These are phyloP conservation scores for Lactarius pseudohatsudake DNA, from an alignment of 768 basidiomycete species.

Conservation along the genomic window DNA sequence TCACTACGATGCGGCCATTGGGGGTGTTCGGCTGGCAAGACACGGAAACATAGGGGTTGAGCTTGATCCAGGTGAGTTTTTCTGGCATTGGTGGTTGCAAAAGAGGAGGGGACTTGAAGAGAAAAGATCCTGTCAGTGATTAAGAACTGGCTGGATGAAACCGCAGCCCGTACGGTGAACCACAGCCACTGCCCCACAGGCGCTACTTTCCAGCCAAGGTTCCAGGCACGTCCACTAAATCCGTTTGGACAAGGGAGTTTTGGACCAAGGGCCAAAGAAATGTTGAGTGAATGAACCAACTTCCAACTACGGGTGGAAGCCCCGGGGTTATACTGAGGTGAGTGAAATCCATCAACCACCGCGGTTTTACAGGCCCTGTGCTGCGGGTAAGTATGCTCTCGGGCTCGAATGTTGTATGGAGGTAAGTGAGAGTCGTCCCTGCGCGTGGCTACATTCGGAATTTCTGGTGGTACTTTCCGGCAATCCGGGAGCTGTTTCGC, in stretches of 20 bases:
- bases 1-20: constrained; percentile 17
- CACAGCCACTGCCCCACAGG: constrained; percentile 1
- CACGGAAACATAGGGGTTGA: constrained; percentile 28
- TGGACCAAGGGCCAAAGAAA: background rate
- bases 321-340: background rate
- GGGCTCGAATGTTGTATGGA: background rate
- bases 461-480: background rate
- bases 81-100: constrained; percentile 7
- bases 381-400: background rate
- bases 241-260: background rate
- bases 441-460: background rate
- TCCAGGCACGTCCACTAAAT: background rate
- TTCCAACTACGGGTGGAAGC: background rate
- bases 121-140: background rate
- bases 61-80: constrained; percentile 21
- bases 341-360: background rate
- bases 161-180: background rate
- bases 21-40: constrained; percentile 13
- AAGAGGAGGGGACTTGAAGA: background rate
- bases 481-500: background rate
- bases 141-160: constrained; percentile 2
- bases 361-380: background rate
- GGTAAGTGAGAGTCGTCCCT: background rate
- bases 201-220: constrained; percentile 11
- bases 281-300: background rate